Evolutionary conservation across 768 basidiomycete genomes (phyloP).

Genomic region (Pholiota molesta): DNA sequence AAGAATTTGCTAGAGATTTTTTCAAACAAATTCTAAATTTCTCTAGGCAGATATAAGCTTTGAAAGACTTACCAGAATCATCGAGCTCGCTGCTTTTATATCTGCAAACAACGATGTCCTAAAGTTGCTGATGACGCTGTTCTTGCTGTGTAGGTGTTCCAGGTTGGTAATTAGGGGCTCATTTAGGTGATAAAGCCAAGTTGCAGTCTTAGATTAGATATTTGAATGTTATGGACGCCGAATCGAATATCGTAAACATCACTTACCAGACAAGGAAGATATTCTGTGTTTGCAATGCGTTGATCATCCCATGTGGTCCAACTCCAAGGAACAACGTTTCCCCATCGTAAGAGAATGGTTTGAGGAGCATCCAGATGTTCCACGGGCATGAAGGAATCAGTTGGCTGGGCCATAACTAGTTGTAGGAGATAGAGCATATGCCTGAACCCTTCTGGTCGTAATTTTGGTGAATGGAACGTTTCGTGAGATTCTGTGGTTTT

Average conservation of each 20-base stretch:
- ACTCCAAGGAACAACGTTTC: slow-evolving; percentile 58
- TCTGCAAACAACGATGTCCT: slow-evolving; percentile 14
- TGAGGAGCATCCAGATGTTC: slow-evolving; percentile 35
- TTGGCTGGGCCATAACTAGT: slow-evolving; percentile 36
- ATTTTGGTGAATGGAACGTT: slow-evolving; percentile 17
- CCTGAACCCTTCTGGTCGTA: slow-evolving; percentile 51
- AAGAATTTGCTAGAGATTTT: no score
- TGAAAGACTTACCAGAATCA: slow-evolving; percentile 15
- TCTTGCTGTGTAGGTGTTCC: background rate
- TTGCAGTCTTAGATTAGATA: slow-evolving; percentile 6
- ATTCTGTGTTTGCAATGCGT: slow-evolving; percentile 50
- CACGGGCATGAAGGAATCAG: slow-evolving; percentile 14
- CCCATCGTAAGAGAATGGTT: slow-evolving; percentile 60
- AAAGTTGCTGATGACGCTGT: slow-evolving; percentile 5
- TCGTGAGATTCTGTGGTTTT: background rate
- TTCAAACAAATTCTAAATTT: background rate
- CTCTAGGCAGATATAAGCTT: background rate
- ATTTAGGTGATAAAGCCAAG: slow-evolving; percentile 6
- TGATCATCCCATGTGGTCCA: slow-evolving; percentile 68
- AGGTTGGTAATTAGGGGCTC: background rate
- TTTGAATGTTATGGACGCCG: slow-evolving; percentile 33
- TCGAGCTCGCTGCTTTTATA: slow-evolving; percentile 17
- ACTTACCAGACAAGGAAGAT: slow-evolving; percentile 51
- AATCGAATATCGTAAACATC: background rate
- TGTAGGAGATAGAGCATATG: slow-evolving; percentile 48